Conservation (phyloP, 768 basidiomycete species). For the Tulasnella sp. region DNA sequence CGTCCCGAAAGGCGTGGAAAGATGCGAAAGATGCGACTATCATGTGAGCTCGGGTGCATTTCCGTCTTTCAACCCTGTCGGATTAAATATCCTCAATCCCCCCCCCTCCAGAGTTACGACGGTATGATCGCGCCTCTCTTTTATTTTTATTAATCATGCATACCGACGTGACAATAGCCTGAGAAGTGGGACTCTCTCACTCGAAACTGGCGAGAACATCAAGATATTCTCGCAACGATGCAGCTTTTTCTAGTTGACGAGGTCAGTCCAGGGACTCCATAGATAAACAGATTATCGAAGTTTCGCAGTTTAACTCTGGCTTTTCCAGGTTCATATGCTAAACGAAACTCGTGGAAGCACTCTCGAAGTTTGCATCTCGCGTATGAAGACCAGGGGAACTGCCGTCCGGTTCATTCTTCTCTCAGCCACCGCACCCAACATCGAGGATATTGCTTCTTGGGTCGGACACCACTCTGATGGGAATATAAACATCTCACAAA, state of each 20-base stretch:
- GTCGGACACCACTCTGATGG: conserved; percentile 48
- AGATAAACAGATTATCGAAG: not conserved
- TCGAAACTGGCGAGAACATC: conserved; percentile 69
- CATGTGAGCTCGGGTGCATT: conserved; percentile 51
- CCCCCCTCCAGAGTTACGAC: conserved; percentile 62
- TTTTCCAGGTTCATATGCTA: conserved; percentile 76
- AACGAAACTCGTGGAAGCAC: conserved; percentile 88
- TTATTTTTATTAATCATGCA: too few species aligned
- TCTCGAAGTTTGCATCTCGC: conserved; percentile 88
- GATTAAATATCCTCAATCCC: not conserved
- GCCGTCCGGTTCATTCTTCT: conserved; percentile 79
- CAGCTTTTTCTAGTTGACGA: conserved; percentile 88
- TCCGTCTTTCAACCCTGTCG: not conserved
- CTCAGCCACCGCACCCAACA: conserved; percentile 93
- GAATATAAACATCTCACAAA: conserved; percentile 22
- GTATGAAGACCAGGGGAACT: conserved; percentile 77
- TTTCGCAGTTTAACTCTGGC: not conserved
- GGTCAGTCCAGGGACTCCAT: conserved; percentile 41
- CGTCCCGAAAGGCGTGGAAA: conserved; percentile 62
- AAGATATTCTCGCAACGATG: conserved; percentile 64
- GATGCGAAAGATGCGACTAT: conserved; percentile 72
- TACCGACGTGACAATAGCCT: conserved; percentile 47
- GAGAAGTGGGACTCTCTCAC: conserved; percentile 98
- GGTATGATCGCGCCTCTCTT: conserved; percentile 41
- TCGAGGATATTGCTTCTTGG: conserved; percentile 85